Conservation (phyloP, 108 stramenopile genomes). For the Poteriospumella lacustris region DNA sequence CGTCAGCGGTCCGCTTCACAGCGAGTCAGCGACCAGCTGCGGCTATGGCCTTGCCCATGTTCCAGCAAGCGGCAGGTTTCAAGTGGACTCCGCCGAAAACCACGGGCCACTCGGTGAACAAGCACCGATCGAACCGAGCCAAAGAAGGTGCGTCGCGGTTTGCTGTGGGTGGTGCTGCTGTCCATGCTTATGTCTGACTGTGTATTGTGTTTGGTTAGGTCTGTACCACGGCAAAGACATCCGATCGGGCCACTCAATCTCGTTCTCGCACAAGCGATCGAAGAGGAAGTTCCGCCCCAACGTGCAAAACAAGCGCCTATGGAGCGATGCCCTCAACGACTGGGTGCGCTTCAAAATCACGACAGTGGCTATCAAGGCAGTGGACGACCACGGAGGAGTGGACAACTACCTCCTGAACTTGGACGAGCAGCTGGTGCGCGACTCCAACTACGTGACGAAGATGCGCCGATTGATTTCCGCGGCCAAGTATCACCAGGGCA, state of each 20-base stretch:
- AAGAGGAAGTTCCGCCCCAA: conserved; percentile 3
- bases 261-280: not conserved
- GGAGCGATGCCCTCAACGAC: conserved; percentile 27
- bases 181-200: not conserved
- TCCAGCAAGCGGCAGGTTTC: not conserved
- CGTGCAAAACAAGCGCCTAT: conserved; percentile 19
- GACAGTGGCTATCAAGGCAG: not conserved
- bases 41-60: too few relatives aligned
- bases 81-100: not conserved
- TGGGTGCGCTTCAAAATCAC: conserved; percentile 31
- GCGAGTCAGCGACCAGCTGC: too few relatives aligned
- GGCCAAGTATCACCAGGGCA: not conserved
- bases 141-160: conserved; percentile 13
- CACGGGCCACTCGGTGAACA: not conserved
- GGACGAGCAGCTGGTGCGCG: conserved; percentile 21
- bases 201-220: not conserved
- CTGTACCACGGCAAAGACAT: conserved; percentile 27
- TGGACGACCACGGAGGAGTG: conserved; percentile 10
- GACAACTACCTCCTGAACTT: conserved; percentile 20
- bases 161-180: not conserved
- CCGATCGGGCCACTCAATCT: not conserved
- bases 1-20: too few relatives aligned
- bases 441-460: conserved; percentile 25
- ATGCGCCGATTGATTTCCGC: not conserved
- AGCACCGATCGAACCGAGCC: conserved; percentile 13